Evolutionary conservation across 2,329 filamentous ascomycete genomes (phyloP).

Genomic region (Fusarium sterilihyphosum): DNA sequence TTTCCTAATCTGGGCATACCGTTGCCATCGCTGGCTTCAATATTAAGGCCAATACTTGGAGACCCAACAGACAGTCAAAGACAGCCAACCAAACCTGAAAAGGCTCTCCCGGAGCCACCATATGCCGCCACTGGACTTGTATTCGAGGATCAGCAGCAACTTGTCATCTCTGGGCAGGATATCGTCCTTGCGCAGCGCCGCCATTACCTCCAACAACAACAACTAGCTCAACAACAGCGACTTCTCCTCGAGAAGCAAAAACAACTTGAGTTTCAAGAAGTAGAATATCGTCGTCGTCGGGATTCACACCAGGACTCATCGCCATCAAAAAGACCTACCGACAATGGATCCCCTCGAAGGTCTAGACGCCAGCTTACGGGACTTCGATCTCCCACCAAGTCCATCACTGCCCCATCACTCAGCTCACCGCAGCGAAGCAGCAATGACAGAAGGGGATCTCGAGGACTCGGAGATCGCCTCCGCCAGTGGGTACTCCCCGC

Average conservation of each 20-base stretch:
- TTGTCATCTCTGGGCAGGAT: slow-evolving; percentile 46
- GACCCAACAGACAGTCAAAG: slow-evolving; percentile 14
- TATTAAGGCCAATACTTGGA: slow-evolving; percentile 30
- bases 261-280: slow-evolving; percentile 31
- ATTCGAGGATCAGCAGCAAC: slow-evolving; percentile 48
- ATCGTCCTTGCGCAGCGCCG: slow-evolving; percentile 42
- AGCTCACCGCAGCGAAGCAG: slow-evolving; percentile 48
- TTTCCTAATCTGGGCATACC: slow-evolving; percentile 51
- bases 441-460: slow-evolving; percentile 49
- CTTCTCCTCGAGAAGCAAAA: slow-evolving; percentile 34
- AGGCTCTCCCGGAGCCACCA: slow-evolving; percentile 42
- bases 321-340: slow-evolving; percentile 10
- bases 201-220: slow-evolving; percentile 34
- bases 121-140: slow-evolving; percentile 43
- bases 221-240: slow-evolving; percentile 24
- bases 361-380: slow-evolving; percentile 64
- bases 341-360: slow-evolving; percentile 52
- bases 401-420: slow-evolving; percentile 49
- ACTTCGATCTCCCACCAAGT: slow-evolving; percentile 62
- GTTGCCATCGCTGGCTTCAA: slow-evolving; percentile 34
- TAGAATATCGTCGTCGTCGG: slow-evolving; percentile 30
- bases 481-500: slow-evolving; percentile 67
- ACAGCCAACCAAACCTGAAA: slow-evolving; percentile 28
- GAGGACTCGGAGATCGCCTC: slow-evolving; percentile 60
- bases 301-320: slow-evolving; percentile 16